phyloP scores from a whole-genome alignment of 768 basidiomycete genomes.

The Cantharellus anzutake region DNA sequence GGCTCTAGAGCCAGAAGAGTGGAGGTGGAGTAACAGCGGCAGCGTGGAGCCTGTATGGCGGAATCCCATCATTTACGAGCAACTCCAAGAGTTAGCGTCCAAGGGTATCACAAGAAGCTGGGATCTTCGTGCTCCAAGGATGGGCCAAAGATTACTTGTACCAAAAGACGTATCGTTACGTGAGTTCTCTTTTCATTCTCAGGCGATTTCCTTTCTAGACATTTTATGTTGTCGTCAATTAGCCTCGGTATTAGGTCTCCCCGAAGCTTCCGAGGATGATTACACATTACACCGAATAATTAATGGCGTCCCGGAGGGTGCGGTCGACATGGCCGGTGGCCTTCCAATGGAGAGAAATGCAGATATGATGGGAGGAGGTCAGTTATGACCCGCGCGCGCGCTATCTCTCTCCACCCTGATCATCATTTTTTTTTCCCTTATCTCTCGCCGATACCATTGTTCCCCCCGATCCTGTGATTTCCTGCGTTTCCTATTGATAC shows the following conservation, averaged over 20 bases:
- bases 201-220: not conserved
- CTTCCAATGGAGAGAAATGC: constrained; percentile 92
- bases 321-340: constrained; percentile 54
- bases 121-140: constrained; percentile 54
- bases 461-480: no score
- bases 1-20: constrained; percentile 15
- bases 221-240: not conserved
- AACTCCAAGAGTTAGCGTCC: not conserved
- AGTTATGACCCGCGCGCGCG: constrained; percentile 16
- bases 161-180: constrained; percentile 63
- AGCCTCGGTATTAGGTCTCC: not conserved
- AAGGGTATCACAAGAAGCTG: constrained; percentile 17
- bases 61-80: constrained; percentile 4
- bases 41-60: constrained; percentile 63
- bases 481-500: no score
- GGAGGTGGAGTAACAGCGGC: constrained; percentile 40
- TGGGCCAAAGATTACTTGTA: constrained; percentile 60
- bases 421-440: not conserved
- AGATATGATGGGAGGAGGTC: constrained; percentile 86
- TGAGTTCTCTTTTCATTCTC: not conserved
- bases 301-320: constrained; percentile 78
- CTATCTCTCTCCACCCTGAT: constrained; percentile 3
- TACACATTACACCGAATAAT: constrained; percentile 53
- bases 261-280: constrained; percentile 21
- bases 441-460: no score